A percentile compares a stretch with the other conserved stretches of the same genome.
phyloP scores from a whole-genome alignment of 2,329 filamentous ascomycete genomes.

The Trichoderma gracile region DNA sequence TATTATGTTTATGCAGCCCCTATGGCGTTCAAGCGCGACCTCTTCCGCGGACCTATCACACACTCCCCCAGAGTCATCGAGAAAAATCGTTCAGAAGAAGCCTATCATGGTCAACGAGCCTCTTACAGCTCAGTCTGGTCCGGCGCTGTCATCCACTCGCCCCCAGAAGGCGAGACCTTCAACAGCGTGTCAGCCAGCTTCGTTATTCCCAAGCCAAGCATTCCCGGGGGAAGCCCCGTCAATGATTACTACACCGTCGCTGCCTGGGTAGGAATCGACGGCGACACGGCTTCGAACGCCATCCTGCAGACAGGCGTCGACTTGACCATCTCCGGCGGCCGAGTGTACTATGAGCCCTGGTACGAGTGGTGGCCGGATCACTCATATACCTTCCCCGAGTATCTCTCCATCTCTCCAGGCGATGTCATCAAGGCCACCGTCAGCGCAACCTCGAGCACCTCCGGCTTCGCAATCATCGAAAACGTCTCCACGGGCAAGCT shows the following conservation, averaged over 20 bases:
- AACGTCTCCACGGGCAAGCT: constrained; percentile 15
- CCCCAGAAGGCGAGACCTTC: constrained; percentile 6
- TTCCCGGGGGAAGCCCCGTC: not conserved
- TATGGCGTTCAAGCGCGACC: not conserved
- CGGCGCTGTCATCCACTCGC: constrained; percentile 11
- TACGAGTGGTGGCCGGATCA: constrained; percentile 20
- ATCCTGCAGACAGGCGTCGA: constrained; percentile 45
- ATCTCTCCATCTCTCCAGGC: not conserved
- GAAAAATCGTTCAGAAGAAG: not conserved
- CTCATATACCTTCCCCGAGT: not conserved
- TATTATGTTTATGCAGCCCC: constrained; percentile 7
- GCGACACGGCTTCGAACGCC: constrained; percentile 42
- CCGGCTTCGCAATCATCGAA: constrained; percentile 15
- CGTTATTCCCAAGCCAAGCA: not conserved
- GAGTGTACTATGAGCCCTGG: constrained; percentile 16
- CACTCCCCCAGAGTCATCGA: not conserved
- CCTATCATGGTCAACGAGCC: not conserved
- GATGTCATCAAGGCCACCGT: constrained; percentile 12
- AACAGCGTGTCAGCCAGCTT: constrained; percentile 12
- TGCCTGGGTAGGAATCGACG: constrained; percentile 49
- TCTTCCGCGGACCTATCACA: not conserved
- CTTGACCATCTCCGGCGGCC: constrained; percentile 7
- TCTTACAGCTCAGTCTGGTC: constrained; percentile 17
- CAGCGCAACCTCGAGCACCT: not conserved
- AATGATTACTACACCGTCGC: constrained; percentile 26